phyloP scores from a whole-genome alignment of 2,329 filamentous ascomycete genomes.

The Dissoconium aciculare region DNA sequence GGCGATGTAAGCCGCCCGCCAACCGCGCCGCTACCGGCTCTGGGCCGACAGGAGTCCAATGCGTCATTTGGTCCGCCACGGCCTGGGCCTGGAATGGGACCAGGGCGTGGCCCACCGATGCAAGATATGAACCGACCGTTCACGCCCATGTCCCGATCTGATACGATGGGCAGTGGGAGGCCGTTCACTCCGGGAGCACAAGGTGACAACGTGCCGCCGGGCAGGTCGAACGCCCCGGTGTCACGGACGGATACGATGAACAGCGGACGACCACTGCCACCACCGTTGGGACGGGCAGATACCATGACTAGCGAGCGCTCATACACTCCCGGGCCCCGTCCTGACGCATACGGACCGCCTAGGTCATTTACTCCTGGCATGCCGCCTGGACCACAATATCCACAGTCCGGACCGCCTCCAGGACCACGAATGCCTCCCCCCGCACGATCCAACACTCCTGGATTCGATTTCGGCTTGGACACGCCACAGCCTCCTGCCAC shows the following conservation, averaged over 20 bases:
- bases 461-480: neutral
- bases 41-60: conserved; percentile 14
- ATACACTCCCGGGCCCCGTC: conserved; percentile 8
- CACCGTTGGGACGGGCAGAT: neutral
- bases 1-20: conserved; percentile 12
- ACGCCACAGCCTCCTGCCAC: neutral
- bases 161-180: conserved; percentile 5
- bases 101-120: neutral
- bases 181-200: conserved; percentile 5
- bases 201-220: too few relatives aligned
- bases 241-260: conserved; percentile 6
- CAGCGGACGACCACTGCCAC: neutral
- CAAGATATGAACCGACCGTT: conserved; percentile 7
- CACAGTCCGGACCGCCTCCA: conserved; percentile 9
- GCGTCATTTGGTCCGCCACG: conserved; percentile 13
- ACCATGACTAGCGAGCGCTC: conserved; percentile 5
- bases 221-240: too few relatives aligned
- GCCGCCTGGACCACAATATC: conserved; percentile 7
- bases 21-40: conserved; percentile 12
- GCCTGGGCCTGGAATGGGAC: conserved; percentile 6
- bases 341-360: conserved; percentile 6
- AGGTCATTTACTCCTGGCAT: conserved; percentile 5
- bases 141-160: conserved; percentile 7
- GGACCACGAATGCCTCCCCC: conserved; percentile 8
- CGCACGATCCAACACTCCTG: conserved; percentile 9